Evolutionary conservation across 2,329 filamentous ascomycete genomes (phyloP).

Genomic region (Cladophialophora psammophila): DNA sequence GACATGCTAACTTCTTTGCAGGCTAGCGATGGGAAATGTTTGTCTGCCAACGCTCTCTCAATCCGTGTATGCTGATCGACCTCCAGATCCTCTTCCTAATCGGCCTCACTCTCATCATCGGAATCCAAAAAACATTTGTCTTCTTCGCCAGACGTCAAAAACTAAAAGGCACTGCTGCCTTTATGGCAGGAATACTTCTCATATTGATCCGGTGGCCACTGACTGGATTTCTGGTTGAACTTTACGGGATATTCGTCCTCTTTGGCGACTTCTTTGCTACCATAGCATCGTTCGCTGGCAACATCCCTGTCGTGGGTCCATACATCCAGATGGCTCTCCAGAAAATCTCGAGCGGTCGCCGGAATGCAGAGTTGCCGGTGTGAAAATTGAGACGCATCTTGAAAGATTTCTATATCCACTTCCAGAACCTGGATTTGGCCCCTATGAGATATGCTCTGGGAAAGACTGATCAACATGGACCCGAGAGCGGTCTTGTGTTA

Average conservation of each 20-base stretch:
- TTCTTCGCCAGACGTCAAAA: constrained; percentile 97
- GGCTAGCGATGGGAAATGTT: constrained; percentile 97
- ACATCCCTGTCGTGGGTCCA: constrained; percentile 83
- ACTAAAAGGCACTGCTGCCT: constrained; percentile 87
- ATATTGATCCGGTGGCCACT: constrained; percentile 92
- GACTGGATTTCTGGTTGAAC: constrained; percentile 85
- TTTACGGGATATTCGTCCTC: constrained; percentile 90
- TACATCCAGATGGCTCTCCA: constrained; percentile 81
- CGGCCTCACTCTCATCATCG: constrained; percentile 95
- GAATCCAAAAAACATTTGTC: constrained; percentile 83
- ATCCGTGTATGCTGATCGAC: constrained; percentile 29
- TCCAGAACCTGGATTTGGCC: background rate
- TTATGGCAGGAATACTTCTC: constrained; percentile 80
- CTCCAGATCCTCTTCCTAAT: constrained; percentile 92
- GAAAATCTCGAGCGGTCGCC: constrained; percentile 70
- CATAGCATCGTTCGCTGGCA: constrained; percentile 84
- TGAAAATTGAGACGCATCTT: constrained; percentile 51
- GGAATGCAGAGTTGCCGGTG: constrained; percentile 80
- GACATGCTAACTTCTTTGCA: constrained; percentile 47
- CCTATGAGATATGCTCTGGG: background rate
- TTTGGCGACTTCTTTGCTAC: constrained; percentile 98
- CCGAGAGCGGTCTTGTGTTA: background rate
- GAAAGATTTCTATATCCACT: background rate
- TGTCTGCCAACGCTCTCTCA: constrained; percentile 41
- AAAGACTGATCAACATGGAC: background rate